phyloP scores from a whole-genome alignment of 2,329 filamentous ascomycete genomes.

The Beauveria pseudobassiana region DNA sequence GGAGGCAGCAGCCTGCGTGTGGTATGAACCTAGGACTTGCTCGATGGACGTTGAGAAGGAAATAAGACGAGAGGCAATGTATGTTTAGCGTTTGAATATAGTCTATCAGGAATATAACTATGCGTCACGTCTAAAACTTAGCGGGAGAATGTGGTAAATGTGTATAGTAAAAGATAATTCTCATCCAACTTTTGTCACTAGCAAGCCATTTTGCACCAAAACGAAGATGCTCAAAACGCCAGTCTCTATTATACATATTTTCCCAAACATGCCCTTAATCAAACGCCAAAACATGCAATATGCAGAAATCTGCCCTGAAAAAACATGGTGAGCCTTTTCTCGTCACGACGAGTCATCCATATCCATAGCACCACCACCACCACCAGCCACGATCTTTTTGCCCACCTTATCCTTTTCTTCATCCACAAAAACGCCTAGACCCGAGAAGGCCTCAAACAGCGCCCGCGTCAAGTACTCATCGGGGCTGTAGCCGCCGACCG shows the following conservation, averaged over 20 bases:
- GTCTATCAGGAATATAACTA: background rate
- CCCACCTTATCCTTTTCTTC: constrained; percentile 56
- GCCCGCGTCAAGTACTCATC: constrained; percentile 74
- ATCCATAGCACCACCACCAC: constrained; percentile 35
- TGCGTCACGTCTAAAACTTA: background rate
- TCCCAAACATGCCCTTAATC: background rate
- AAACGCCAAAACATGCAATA: constrained; percentile 1
- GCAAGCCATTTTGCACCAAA: background rate
- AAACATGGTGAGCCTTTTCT: background rate
- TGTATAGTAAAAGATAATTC: background rate
- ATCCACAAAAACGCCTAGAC: constrained; percentile 77
- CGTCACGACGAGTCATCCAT: constrained; percentile 38
- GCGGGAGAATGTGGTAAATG: background rate
- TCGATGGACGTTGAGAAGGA: background rate
- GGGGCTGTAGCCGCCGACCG: constrained; percentile 76
- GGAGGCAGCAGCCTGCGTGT: background rate
- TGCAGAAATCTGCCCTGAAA: background rate
- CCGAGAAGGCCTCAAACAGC: constrained; percentile 83
- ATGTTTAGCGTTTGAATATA: background rate
- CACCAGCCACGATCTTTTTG: constrained; percentile 26
- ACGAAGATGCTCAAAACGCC: background rate
- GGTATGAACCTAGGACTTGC: background rate
- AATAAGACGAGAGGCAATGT: background rate
- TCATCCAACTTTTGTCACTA: background rate
- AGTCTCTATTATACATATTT: background rate